phyloP scores from a whole-genome alignment of 140 eudicot genomes.

The Ambrosia hybrid region DNA sequence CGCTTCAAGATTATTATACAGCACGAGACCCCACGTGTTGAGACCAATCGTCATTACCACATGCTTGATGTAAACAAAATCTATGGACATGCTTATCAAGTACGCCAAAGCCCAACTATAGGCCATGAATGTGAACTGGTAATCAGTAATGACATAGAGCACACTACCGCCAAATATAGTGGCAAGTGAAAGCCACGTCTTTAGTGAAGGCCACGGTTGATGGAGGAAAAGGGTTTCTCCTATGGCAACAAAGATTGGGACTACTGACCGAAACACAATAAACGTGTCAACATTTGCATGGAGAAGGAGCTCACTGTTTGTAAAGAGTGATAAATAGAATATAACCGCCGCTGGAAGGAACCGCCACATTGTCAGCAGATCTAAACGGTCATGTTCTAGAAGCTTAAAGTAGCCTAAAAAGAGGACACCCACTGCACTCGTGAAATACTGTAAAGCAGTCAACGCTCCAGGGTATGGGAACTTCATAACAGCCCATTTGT shows the following conservation, averaged over 20 bases:
- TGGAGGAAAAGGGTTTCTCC: slow-evolving; percentile 92
- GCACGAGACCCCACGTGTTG: slow-evolving; percentile 96
- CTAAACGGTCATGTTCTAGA: slow-evolving; percentile 73
- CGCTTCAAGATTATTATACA: slow-evolving; percentile 96
- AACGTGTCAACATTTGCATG: slow-evolving; percentile 98
- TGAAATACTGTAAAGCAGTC: slow-evolving; percentile 90
- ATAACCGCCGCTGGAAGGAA: slow-evolving; percentile 87
- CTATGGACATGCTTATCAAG: slow-evolving; percentile 90
- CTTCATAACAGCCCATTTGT: slow-evolving; percentile 98
- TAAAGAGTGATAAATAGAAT: slow-evolving; percentile 86
- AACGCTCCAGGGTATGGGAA: slow-evolving; percentile 94
- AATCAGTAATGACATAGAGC: slow-evolving; percentile 85
- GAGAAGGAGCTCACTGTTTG: slow-evolving; percentile 96
- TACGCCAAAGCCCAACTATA: slow-evolving; percentile 96
- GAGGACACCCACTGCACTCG: slow-evolving; percentile 91
- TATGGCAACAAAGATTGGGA: slow-evolving; percentile 91
- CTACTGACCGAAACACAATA: slow-evolving; percentile 85
- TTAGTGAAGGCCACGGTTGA: slow-evolving; percentile 92
- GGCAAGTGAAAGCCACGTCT: slow-evolving; percentile 81
- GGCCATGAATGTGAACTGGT: slow-evolving; percentile 83
- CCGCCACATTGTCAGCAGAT: slow-evolving; percentile 81
- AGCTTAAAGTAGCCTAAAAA: slow-evolving; percentile 65
- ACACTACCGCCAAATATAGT: slow-evolving; percentile 93
- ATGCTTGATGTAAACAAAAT: slow-evolving; percentile 95
- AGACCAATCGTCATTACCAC: slow-evolving; percentile 96